Percentiles rank a stretch among this genome's conserved stretches.
Evolutionary conservation across 306 rosid species (phyloP).

Genomic region (Cyclanthera cordifolia): DNA sequence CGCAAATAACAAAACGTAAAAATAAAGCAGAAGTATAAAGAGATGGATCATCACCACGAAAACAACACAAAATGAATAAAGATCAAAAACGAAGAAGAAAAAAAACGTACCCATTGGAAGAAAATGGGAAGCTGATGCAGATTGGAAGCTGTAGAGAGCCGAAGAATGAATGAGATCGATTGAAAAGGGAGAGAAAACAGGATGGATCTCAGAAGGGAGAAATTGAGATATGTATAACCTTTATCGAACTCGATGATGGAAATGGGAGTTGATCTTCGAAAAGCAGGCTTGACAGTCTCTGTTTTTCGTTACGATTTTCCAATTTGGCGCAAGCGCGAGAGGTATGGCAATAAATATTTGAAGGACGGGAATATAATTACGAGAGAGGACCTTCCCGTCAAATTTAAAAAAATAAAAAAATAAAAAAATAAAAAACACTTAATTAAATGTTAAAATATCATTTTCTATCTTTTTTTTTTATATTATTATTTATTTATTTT

Average conservation of each 20-base stretch:
- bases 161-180: slow-evolving; percentile 18
- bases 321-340: background rate
- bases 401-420: background rate
- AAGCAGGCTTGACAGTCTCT: slow-evolving; percentile 24
- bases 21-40: background rate
- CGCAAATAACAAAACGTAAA: slow-evolving; percentile 6
- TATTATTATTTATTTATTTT: too few relatives aligned
- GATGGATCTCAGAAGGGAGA: slow-evolving; percentile 17
- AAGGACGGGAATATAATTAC: background rate
- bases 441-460: too few relatives aligned
- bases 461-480: too few relatives aligned
- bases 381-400: background rate
- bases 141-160: slow-evolving; percentile 13
- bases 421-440: too few relatives aligned
- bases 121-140: slow-evolving; percentile 12
- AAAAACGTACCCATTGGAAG: slow-evolving; percentile 9
- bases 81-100: background rate
- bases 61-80: background rate
- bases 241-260: background rate
- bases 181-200: slow-evolving; percentile 12
- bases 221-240: slow-evolving; percentile 14
- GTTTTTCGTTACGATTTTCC: slow-evolving; percentile 11
- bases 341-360: background rate
- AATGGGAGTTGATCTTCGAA: slow-evolving; percentile 19
- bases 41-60: background rate